Conservation (phyloP, 257 asterid species). For the Primulina tabacum region DNA sequence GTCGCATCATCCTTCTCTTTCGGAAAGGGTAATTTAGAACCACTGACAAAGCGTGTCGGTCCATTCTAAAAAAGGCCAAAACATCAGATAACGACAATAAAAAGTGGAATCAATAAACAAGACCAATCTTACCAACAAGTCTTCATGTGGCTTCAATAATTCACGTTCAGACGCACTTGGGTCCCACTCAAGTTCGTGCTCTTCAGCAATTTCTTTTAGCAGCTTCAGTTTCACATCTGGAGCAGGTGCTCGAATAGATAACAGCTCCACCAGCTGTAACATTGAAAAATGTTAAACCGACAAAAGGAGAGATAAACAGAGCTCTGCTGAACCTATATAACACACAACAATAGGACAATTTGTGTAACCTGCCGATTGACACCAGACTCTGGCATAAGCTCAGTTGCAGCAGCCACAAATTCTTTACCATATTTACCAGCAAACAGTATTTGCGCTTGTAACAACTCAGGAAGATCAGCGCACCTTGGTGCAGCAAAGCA, state of each 20-base stretch:
- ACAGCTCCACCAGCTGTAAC: conserved; percentile 72
- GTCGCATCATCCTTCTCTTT: conserved; percentile 49
- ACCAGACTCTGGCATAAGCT: conserved; percentile 95
- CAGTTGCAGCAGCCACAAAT: conserved; percentile 79
- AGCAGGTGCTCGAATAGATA: conserved; percentile 88
- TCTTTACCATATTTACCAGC: conserved; percentile 89
- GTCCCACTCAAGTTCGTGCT: conserved; percentile 92
- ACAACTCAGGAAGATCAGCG: conserved; percentile 86
- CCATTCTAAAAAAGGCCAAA: conserved; percentile 57
- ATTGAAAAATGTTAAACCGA: conserved; percentile 6
- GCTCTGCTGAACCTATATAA: background rate
- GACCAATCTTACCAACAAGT: conserved; percentile 58
- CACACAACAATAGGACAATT: conserved; percentile 6
- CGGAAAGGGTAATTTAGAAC: conserved; percentile 62
- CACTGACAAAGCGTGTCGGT: conserved; percentile 61
- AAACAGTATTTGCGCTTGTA: conserved; percentile 69
- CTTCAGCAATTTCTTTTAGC: conserved; percentile 89
- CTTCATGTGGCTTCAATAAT: conserved; percentile 77
- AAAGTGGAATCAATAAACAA: conserved; percentile 8
- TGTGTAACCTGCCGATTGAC: conserved; percentile 87
- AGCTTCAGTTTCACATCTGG: conserved; percentile 85
- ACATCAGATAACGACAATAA: conserved; percentile 13
- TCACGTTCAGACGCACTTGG: conserved; percentile 70
- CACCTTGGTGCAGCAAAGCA: conserved; percentile 99
- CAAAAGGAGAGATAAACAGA: conserved; percentile 4